Conservation (phyloP, 1,284 basidiomycete genomes). For the Hymenochaete sp. region DNA sequence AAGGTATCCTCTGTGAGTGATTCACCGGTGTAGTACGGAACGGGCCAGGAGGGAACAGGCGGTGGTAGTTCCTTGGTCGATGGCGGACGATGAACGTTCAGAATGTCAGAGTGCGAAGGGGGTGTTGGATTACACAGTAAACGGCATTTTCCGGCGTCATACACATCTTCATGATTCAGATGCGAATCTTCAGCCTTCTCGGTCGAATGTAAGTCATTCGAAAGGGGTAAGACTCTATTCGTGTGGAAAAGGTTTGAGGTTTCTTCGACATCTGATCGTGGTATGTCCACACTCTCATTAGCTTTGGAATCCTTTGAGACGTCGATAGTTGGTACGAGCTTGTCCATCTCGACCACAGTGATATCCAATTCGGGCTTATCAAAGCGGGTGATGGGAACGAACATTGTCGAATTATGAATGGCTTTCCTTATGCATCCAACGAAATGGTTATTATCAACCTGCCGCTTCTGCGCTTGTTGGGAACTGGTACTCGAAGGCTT, state of each 20-base stretch:
- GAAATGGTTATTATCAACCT: slow-evolving; percentile 64
- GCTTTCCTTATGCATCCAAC: slow-evolving; percentile 58
- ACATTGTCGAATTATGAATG: slow-evolving; percentile 58
- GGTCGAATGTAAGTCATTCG: neutral
- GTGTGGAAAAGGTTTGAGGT: too few relatives aligned
- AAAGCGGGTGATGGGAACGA: slow-evolving; percentile 77
- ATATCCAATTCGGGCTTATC: slow-evolving; percentile 53
- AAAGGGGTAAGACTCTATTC: too few relatives aligned
- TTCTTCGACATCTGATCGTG: neutral
- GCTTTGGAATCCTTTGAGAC: slow-evolving; percentile 28
- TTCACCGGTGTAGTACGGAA: slow-evolving; percentile 37
- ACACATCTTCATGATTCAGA: slow-evolving; percentile 1
- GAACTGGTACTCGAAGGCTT: slow-evolving; percentile 20
- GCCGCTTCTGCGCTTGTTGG: slow-evolving; percentile 42
- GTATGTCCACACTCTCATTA: slow-evolving; percentile 36
- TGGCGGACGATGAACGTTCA: too few relatives aligned
- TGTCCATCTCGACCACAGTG: slow-evolving; percentile 61
- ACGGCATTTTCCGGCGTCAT: slow-evolving; percentile 11
- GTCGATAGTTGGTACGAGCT: slow-evolving; percentile 29
- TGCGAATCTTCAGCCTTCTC: neutral
- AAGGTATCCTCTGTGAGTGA: slow-evolving; percentile 57
- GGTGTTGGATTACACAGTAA: slow-evolving; percentile 11
- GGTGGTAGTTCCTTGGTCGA: slow-evolving; percentile 17
- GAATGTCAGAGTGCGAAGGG: slow-evolving; percentile 10
- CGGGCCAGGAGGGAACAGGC: slow-evolving; percentile 36